phyloP scores from a whole-genome alignment of 2,329 filamentous ascomycete genomes.

The Ophiostoma quercus region DNA sequence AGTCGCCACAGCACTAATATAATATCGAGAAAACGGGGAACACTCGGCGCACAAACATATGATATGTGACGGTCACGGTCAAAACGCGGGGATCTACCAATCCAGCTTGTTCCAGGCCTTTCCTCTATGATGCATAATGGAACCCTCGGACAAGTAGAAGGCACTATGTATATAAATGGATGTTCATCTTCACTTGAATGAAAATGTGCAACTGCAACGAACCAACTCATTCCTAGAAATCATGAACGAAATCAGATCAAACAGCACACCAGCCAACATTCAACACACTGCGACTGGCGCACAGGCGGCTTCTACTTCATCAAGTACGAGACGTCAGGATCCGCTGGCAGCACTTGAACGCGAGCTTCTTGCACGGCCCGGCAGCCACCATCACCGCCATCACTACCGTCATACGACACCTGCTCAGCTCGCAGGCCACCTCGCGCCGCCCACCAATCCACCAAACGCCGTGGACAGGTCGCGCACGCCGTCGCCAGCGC shows the following conservation, averaged over 20 bases:
- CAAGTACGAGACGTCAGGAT: not conserved
- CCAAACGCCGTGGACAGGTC: not conserved
- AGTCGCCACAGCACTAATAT: not conserved
- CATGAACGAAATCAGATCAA: not conserved
- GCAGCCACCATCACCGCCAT: not conserved
- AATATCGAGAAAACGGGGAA: not conserved
- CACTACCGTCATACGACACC: not conserved
- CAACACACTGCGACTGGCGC: not conserved
- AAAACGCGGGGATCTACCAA: not conserved
- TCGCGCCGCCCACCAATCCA: not conserved
- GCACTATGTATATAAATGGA: not conserved
- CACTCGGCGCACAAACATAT: not conserved
- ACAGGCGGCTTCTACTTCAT: not conserved
- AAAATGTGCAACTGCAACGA: not conserved
- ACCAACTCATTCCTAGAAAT: not conserved
- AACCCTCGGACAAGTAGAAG: not conserved
- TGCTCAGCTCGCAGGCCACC: not conserved
- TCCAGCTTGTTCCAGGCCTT: not conserved
- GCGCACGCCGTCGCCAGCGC: slow-evolving; percentile 12
- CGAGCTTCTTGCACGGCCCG: slow-evolving; percentile 19
- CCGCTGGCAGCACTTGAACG: slow-evolving; percentile 22
- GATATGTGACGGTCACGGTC: not conserved
- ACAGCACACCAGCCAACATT: not conserved
- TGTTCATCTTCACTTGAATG: not conserved
- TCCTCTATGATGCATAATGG: not conserved